A percentile compares a stretch with the other conserved stretches of the same genome.
Conservation (phyloP, 495 filamentous ascomycete species). For the Neurospora sp. region DNA sequence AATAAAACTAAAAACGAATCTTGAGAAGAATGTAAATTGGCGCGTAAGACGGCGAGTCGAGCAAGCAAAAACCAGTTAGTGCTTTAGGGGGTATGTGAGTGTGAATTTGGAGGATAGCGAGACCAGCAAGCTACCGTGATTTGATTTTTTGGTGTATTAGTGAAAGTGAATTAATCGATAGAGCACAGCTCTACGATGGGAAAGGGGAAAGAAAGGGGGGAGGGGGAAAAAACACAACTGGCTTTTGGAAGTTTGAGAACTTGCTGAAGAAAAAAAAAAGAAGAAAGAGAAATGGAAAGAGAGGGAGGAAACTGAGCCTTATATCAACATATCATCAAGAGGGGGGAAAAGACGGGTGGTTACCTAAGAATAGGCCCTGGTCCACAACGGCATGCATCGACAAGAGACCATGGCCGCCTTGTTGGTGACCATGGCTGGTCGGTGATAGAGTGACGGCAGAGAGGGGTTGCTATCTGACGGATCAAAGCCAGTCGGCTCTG, state of each 20-base stretch:
- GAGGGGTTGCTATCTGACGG: background rate
- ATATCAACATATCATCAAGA: slow-evolving; percentile 29
- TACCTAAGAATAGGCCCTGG: slow-evolving; percentile 8
- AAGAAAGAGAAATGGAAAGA: slow-evolving; percentile 20
- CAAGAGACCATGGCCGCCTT: background rate
- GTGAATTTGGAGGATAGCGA: slow-evolving; percentile 25
- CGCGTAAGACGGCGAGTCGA: slow-evolving; percentile 32
- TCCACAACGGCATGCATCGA: background rate
- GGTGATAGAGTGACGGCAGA: background rate
- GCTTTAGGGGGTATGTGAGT: slow-evolving; percentile 27
- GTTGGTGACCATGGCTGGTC: background rate
- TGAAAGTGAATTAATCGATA: slow-evolving; percentile 25
- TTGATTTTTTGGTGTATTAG: slow-evolving; percentile 28
- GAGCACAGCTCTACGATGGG: slow-evolving; percentile 47
- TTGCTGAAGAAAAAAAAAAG: slow-evolving; percentile 60
- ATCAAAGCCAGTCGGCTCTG: background rate
- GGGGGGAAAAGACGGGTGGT: slow-evolving; percentile 15
- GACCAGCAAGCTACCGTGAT: slow-evolving; percentile 38
- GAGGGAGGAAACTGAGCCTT: slow-evolving; percentile 34
- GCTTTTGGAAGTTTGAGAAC: slow-evolving; percentile 60
- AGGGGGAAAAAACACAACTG: slow-evolving; percentile 41
- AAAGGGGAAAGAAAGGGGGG: slow-evolving; percentile 40
- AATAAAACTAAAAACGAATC: slow-evolving; percentile 24
- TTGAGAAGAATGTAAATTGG: slow-evolving; percentile 17
- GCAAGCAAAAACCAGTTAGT: slow-evolving; percentile 49